Evolutionary conservation across 345 rosid genomes (phyloP).

Genomic region (Brassica carinata): DNA sequence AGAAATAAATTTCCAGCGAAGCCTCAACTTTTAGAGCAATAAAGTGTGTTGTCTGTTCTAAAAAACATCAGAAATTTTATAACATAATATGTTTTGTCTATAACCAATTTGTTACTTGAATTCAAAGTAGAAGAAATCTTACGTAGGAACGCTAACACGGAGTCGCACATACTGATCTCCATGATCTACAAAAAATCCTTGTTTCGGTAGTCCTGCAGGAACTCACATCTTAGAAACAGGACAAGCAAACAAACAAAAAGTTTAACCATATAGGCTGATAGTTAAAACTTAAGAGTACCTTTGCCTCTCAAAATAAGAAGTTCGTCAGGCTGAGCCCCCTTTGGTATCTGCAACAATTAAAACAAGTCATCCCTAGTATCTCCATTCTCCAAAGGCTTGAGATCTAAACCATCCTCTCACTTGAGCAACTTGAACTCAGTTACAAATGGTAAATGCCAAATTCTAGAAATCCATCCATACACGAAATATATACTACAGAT

Average conservation of each 20-base stretch:
- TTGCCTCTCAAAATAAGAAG: slow-evolving; percentile 73
- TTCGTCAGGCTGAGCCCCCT: slow-evolving; percentile 87
- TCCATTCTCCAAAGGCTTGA: slow-evolving; percentile 16
- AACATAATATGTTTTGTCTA: neutral
- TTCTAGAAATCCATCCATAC: neutral
- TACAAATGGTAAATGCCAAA: neutral
- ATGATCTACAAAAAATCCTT: slow-evolving; percentile 64
- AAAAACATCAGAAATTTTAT: slow-evolving; percentile 2
- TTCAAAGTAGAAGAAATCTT: slow-evolving; percentile 39
- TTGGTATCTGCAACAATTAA: slow-evolving; percentile 68
- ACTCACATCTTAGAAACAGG: slow-evolving; percentile 26
- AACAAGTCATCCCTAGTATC: slow-evolving; percentile 12
- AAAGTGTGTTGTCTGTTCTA: neutral
- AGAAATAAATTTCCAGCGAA: neutral
- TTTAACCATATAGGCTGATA: slow-evolving; percentile 3
- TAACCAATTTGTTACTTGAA: neutral
- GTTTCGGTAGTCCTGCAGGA: slow-evolving; percentile 72
- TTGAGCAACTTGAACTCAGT: slow-evolving; percentile 4
- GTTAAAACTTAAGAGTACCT: slow-evolving; percentile 47
- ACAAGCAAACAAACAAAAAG: slow-evolving; percentile 3
- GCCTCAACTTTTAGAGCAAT: neutral
- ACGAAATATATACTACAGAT: slow-evolving; percentile 2
- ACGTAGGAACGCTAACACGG: slow-evolving; percentile 78
- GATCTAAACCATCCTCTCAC: neutral
- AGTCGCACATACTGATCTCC: slow-evolving; percentile 96